A percentile compares a stretch with the other conserved stretches of the same genome.
phyloP scores from a whole-genome alignment of 768 basidiomycete species.

The Russula emetica region DNA sequence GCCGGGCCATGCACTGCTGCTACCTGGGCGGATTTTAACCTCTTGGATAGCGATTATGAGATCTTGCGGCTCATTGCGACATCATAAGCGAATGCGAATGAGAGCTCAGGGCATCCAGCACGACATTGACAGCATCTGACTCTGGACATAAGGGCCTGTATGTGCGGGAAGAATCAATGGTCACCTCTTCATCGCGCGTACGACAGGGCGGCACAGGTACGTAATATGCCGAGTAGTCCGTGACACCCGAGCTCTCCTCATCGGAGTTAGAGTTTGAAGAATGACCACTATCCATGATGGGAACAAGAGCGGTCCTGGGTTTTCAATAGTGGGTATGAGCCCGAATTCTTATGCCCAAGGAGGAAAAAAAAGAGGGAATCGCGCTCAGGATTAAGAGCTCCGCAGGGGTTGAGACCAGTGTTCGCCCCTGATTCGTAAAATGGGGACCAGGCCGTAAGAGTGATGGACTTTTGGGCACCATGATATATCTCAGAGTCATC shows the following conservation, averaged over 20 bases:
- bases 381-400: not conserved
- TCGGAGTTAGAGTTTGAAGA: not conserved
- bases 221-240: not conserved
- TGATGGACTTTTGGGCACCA: not conserved
- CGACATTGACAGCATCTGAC: conserved; percentile 66
- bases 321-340: not conserved
- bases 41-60: conserved; percentile 64
- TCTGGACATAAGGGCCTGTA: conserved; percentile 62
- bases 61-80: conserved; percentile 57
- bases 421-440: not conserved
- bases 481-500: not conserved
- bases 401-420: not conserved
- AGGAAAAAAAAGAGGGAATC: no score
- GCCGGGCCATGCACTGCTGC: no score
- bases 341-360: not conserved
- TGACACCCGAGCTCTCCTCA: not conserved
- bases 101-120: conserved; percentile 60
- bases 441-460: not conserved
- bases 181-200: conserved; percentile 45
- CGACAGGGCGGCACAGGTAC: conserved; percentile 51
- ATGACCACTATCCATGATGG: not conserved
- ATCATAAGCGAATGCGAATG: conserved; percentile 73
- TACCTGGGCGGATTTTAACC: conserved; percentile 53
- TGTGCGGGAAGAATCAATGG: not conserved
- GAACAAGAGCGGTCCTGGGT: not conserved